Evolutionary conservation across 2,329 filamentous ascomycete genomes (phyloP), one percentile per base, ranked within the genome.

Genomic region (Fusarium chaquense): DNA sequence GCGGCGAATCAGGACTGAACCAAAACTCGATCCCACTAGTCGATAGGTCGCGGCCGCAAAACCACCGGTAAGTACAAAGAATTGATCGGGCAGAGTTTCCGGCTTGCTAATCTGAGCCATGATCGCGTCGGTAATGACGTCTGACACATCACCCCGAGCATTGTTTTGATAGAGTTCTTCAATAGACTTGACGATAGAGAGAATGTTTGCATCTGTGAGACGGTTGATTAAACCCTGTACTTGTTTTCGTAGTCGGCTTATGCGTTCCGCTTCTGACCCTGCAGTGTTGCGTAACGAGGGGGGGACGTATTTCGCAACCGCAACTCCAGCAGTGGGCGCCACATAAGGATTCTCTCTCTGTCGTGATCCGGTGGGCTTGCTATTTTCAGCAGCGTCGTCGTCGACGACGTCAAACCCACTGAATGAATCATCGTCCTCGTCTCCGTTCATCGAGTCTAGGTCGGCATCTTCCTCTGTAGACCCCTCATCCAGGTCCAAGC

Each of bases 41-140:
- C 93, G 97, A 81, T 97, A 97, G 1, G 97, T 80, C 0, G 94
- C 93, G 7, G 95, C 90, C 36, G 95, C 89, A 76, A 98, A 98
- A 6, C 94, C 95, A 38, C 94, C 94, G 59, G 94, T 91, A 13
- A 98, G 87, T 53, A 98, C 93, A 57, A 98, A 88, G 73, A 98
- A 97, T 0, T 94, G 96, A 73, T 98, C 95, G 7, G 92, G 90
- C 3, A 98, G 83, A 44, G 85, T 89, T 26, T 94, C 92, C 9
- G 90, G 88, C 72, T 97, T 93, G 74, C 89, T 91, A 32, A 97
- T 87, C 62, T 96, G 87, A n/a, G 89, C 87, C 64, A 97, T 84
- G 1, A 98, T 83, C 2, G 95, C 83, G 66, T 94, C 90, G 5
- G 94, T 89, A 3, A 98, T 83, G 0, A 89, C 91, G 1, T 92